Conservation (phyloP, 225 moss, liverwort and hornwort species). For the Pseudoscleropodium purum region DNA sequence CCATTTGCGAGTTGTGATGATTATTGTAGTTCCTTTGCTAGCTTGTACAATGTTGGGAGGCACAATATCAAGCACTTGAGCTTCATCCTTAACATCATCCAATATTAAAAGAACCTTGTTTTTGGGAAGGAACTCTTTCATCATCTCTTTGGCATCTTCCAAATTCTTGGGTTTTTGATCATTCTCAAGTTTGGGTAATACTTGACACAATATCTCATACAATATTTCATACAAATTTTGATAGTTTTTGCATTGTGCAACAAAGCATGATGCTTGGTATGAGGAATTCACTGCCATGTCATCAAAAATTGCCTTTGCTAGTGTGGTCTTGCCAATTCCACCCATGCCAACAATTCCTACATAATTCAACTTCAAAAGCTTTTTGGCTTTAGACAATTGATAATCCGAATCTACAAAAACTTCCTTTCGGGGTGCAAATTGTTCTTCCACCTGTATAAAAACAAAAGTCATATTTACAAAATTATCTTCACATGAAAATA, state of each 20-base stretch:
- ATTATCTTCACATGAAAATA: fast-evolving
- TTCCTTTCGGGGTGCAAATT: not conserved
- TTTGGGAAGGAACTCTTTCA: fast-evolving
- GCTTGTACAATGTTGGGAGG: not conserved
- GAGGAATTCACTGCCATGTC: fast-evolving
- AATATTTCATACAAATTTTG: not conserved
- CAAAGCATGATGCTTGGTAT: not conserved
- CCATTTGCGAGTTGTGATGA: not conserved
- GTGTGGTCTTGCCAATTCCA: not conserved
- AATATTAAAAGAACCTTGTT: not conserved
- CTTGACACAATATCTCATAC: not conserved
- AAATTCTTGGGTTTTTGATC: not conserved
- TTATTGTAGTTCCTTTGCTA: not conserved
- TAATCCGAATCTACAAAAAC: not conserved
- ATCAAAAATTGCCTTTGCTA: not conserved
- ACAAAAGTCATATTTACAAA: not conserved
- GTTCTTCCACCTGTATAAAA: not conserved
- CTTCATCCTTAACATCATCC: not conserved
- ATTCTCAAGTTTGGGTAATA: not conserved
- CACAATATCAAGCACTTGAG: not conserved
- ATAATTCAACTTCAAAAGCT: not conserved
- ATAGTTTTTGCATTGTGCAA: not conserved
- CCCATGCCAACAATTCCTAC: not conserved
- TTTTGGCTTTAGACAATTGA: not conserved
- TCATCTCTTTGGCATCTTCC: not conserved